A percentile compares a stretch with the other conserved stretches of the same genome.
phyloP scores from a whole-genome alignment of 495 filamentous ascomycete species.

The Choiromyces venosus region DNA sequence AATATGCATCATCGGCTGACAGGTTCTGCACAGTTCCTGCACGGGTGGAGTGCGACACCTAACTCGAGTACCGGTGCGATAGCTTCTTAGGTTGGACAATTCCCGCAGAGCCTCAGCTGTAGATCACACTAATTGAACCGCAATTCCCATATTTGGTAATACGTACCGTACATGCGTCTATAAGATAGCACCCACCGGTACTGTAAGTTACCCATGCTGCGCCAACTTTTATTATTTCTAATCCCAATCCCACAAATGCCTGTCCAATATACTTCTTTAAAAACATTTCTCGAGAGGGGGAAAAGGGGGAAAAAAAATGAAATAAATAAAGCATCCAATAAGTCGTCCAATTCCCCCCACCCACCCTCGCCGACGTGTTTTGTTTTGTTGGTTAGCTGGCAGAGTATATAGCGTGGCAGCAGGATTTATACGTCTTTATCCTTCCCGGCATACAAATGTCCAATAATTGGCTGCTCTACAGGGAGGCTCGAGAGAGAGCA shows the following conservation, averaged over 20 bases:
- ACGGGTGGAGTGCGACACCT: neutral
- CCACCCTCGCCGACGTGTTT: neutral
- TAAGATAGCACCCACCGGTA: neutral
- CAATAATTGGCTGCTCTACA: neutral
- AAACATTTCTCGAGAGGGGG: neutral
- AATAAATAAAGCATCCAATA: neutral
- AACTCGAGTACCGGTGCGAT: neutral
- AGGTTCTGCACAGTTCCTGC: neutral
- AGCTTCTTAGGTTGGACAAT: neutral
- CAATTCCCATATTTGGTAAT: neutral
- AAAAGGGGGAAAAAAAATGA: neutral
- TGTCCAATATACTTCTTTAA: neutral
- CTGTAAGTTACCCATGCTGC: neutral
- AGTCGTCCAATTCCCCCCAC: neutral
- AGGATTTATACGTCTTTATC: neutral
- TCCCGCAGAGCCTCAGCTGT: neutral
- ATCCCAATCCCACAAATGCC: neutral
- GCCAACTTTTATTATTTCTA: neutral
- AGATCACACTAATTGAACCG: neutral
- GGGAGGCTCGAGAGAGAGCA: conserved; percentile 1
- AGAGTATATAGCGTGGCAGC: neutral
- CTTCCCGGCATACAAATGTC: neutral
- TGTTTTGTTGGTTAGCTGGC: neutral
- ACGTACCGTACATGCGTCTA: neutral
- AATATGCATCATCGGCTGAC: neutral